These are phyloP conservation scores for Xylariaceae sp. DNA, from an alignment of 2,329 filamentous ascomycete species.

Conservation along the genomic window DNA sequence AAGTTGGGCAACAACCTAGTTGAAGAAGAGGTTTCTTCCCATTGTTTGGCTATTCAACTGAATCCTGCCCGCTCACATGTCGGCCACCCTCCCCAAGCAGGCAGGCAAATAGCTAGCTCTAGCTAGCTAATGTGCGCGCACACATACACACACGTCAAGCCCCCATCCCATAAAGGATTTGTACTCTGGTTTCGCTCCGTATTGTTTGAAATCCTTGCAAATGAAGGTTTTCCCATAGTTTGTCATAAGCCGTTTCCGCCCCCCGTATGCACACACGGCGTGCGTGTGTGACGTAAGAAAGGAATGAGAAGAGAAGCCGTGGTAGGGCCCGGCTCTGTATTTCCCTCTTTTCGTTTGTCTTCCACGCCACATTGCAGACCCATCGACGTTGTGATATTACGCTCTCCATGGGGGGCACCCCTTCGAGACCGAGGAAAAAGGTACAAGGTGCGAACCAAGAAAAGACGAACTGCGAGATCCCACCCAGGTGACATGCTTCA, in stretches of 20 bases:
- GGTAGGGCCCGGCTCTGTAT: background rate
- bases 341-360: background rate
- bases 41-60: background rate
- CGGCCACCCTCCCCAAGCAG: background rate
- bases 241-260: background rate
- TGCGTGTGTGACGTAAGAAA: background rate
- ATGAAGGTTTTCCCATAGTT: background rate
- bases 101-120: background rate
- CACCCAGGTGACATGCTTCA: slow-evolving; percentile 13
- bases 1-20: too few species aligned
- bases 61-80: background rate
- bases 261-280: background rate
- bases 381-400: background rate
- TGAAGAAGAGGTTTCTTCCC: background rate
- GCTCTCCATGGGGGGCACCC: background rate
- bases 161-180: background rate
- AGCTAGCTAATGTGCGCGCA: background rate
- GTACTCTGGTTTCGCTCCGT: background rate
- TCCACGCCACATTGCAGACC: background rate
- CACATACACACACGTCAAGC: background rate
- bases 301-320: background rate
- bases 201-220: background rate
- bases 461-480: slow-evolving; percentile 15
- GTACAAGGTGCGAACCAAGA: background rate
- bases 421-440: background rate